A percentile compares a stretch with the other conserved stretches of the same genome.
Conservation (phyloP, 2,329 filamentous ascomycete species). For the Penicillium janthinellum region DNA sequence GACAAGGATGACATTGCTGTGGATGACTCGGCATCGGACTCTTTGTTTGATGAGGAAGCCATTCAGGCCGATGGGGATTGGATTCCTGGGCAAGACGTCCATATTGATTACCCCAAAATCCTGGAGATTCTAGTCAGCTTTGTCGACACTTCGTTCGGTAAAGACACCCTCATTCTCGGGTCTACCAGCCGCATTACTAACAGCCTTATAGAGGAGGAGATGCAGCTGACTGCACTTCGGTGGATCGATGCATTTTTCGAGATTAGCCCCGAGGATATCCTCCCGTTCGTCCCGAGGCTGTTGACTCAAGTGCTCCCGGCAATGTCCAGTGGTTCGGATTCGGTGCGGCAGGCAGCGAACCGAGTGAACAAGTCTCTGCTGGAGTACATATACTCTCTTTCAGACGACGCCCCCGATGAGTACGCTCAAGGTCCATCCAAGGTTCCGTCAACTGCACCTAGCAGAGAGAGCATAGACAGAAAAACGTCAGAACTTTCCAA, state of each 20-base stretch:
- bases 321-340: conserved; percentile 88
- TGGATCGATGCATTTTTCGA: conserved; percentile 98
- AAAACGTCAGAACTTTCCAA: conserved; percentile 35
- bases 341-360: conserved; percentile 82
- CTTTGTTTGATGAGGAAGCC: conserved; percentile 55
- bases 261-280: conserved; percentile 93
- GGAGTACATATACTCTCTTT: conserved; percentile 90
- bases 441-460: conserved; percentile 42
- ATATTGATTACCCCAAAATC: conserved; percentile 89
- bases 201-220: conserved; percentile 73
- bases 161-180: conserved; percentile 17
- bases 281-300: conserved; percentile 90
- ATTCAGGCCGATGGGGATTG: conserved; percentile 82
- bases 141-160: conserved; percentile 77
- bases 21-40: conserved; percentile 48
- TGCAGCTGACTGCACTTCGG: conserved; percentile 82
- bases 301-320: conserved; percentile 89
- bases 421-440: conserved; percentile 39
- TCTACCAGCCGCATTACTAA: conserved; percentile 30
- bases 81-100: conserved; percentile 95
- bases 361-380: conserved; percentile 89
- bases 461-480: conserved; percentile 42
- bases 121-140: conserved; percentile 89
- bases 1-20: conserved; percentile 59
- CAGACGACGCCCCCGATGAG: conserved; percentile 64